Evolutionary conservation across 192 early-diverging fungal species (phyloP).

Genomic region (Phycomyces nitens): DNA sequence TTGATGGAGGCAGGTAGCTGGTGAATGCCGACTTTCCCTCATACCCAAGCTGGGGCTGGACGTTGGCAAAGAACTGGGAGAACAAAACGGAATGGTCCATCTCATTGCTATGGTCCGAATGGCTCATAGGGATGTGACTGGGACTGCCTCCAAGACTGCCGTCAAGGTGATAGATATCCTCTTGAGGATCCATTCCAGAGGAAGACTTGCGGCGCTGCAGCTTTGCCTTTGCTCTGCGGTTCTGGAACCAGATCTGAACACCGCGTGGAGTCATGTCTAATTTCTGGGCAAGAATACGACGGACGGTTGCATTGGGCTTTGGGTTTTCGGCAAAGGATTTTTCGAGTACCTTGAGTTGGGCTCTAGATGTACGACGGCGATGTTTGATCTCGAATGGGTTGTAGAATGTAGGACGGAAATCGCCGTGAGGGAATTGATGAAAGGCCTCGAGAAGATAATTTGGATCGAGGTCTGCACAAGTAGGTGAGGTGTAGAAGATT

Average conservation of each 20-base stretch:
- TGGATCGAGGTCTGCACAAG: not conserved
- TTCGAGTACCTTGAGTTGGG: slow-evolving; percentile 71
- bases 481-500: not conserved
- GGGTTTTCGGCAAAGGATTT: slow-evolving; percentile 58
- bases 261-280: slow-evolving; percentile 67
- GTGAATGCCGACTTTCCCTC: slow-evolving; percentile 2
- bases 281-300: slow-evolving; percentile 57
- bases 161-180: not conserved
- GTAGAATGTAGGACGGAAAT: slow-evolving; percentile 71
- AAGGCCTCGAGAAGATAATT: slow-evolving; percentile 17
- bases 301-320: slow-evolving; percentile 64
- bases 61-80: slow-evolving; percentile 19
- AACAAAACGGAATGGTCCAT: slow-evolving; percentile 9
- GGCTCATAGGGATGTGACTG: not conserved
- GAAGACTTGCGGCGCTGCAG: slow-evolving; percentile 40
- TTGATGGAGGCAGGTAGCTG: not conserved
- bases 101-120: not conserved
- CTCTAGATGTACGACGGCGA: slow-evolving; percentile 67
- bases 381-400: slow-evolving; percentile 78
- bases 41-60: not conserved
- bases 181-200: slow-evolving; percentile 9
- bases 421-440: slow-evolving; percentile 28
- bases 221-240: slow-evolving; percentile 84
- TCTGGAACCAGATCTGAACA: slow-evolving; percentile 88
- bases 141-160: not conserved